Conservation (phyloP, 176 grass and related monocot species). For the Urochloa ruziziensis region DNA sequence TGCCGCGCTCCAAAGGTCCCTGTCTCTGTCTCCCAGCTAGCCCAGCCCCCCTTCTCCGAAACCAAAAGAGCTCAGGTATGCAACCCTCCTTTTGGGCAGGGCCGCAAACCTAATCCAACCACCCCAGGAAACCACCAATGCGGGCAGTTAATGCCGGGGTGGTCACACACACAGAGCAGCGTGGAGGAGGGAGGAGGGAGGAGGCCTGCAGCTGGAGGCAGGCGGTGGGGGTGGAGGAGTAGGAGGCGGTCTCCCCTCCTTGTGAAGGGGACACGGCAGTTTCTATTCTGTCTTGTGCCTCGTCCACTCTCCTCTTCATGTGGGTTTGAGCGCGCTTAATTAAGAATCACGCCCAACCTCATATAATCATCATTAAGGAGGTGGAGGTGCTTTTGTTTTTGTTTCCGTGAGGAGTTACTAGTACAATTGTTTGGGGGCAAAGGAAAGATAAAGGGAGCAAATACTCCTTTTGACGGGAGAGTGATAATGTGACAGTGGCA, state of each 20-base stretch:
- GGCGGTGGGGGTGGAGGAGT: neutral
- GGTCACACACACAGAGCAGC: neutral
- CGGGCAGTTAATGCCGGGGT: constrained; percentile 38
- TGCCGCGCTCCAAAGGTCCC: constrained; percentile 6
- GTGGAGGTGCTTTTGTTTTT: neutral
- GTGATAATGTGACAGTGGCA: neutral
- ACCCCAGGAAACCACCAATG: constrained; percentile 52
- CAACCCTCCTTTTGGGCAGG: constrained; percentile 17
- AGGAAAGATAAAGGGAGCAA: neutral
- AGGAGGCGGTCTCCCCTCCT: neutral
- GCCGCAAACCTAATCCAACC: constrained; percentile 37
- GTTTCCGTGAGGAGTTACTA: neutral
- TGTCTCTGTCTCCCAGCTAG: neutral
- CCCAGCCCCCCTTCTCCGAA: neutral
- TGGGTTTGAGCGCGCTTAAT: constrained; percentile 31
- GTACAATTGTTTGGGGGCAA: neutral
- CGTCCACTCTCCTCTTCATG: neutral
- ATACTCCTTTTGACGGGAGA: neutral
- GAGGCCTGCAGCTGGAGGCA: neutral
- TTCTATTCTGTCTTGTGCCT: constrained; percentile 63
- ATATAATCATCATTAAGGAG: neutral
- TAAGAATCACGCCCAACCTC: neutral
- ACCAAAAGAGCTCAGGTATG: neutral
- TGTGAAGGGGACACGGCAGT: constrained; percentile 42
- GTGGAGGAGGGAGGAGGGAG: neutral